Percentiles rank a stretch among this genome's conserved stretches.
phyloP scores from a whole-genome alignment of 768 basidiomycete genomes.

The Coprinopsis marcescibilis region DNA sequence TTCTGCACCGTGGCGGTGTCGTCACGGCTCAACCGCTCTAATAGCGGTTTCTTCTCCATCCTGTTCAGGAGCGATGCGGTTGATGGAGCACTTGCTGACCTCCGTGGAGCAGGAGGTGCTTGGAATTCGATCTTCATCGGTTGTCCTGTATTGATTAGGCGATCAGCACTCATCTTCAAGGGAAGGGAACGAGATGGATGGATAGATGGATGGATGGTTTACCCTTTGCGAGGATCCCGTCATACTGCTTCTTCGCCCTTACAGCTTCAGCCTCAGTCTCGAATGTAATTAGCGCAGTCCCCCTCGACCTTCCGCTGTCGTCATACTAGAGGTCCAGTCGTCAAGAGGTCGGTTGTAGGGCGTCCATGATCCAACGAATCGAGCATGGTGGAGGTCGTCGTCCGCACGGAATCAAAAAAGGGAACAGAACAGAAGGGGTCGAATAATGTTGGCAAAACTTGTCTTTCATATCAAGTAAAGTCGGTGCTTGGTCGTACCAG shows the following conservation, averaged over 20 bases:
- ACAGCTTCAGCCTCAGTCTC: conserved; percentile 76
- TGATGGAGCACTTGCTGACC: conserved; percentile 45
- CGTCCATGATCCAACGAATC: not conserved
- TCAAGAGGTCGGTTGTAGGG: conserved; percentile 2
- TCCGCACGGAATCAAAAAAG: conserved; percentile 13
- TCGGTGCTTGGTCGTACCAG: conserved; percentile 82
- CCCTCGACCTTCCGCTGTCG: conserved; percentile 88
- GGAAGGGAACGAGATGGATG: not conserved
- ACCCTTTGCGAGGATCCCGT: conserved; percentile 90
- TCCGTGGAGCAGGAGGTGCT: conserved; percentile 41
- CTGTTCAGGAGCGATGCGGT: conserved; percentile 66
- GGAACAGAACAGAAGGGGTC: conserved; percentile 32
- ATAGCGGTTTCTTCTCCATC: conserved; percentile 68
- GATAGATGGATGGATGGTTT: not conserved
- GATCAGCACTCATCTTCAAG: too few relatives aligned
- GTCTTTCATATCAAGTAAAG: conserved; percentile 48
- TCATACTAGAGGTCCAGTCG: conserved; percentile 72
- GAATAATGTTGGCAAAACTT: conserved; percentile 41
- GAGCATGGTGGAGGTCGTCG: conserved; percentile 1
- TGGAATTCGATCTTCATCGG: conserved; percentile 71
- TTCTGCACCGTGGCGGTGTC: conserved; percentile 26
- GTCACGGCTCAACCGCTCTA: conserved; percentile 55
- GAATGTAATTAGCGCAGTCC: conserved; percentile 74
- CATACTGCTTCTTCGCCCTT: conserved; percentile 75
- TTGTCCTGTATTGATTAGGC: conserved; percentile 44